phyloP scores from a whole-genome alignment of 83 land plant genomes.

The Picea mariana region DNA sequence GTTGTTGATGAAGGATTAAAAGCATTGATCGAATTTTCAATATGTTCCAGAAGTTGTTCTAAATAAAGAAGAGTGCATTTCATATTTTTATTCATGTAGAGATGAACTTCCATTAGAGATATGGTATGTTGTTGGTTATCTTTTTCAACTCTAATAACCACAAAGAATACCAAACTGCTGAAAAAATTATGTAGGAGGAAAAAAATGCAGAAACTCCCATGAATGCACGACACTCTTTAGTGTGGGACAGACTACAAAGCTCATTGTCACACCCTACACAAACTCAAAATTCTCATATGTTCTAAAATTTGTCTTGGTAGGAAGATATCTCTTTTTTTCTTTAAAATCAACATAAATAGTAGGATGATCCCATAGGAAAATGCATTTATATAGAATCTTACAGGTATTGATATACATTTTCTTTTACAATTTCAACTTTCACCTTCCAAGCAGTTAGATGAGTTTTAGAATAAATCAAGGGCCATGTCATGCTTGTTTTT shows the following conservation, averaged over 20 bases:
- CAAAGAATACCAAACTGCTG: not conserved
- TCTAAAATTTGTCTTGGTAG: not conserved
- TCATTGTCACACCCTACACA: not conserved
- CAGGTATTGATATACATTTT: slow-evolving; percentile 1
- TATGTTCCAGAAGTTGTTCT: too few relatives aligned
- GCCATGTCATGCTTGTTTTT: slow-evolving; percentile 43
- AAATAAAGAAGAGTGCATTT: too few relatives aligned
- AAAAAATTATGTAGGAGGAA: not conserved
- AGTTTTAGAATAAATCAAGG: slow-evolving; percentile 31
- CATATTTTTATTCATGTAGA: too few relatives aligned
- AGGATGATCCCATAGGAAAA: not conserved
- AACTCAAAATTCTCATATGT: not conserved
- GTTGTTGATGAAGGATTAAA: too few relatives aligned
- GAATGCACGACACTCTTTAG: slow-evolving; percentile 5
- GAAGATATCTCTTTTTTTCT: not conserved
- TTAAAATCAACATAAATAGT: slow-evolving; percentile 1
- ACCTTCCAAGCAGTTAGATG: not conserved
- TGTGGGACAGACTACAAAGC: not conserved
- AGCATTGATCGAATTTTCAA: too few relatives aligned
- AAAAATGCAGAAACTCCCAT: slow-evolving; percentile 10
- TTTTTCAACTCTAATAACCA: slow-evolving; percentile 9
- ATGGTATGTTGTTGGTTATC: too few relatives aligned
- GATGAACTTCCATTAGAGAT: too few relatives aligned
- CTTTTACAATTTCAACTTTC: not conserved
- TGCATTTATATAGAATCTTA: slow-evolving; percentile 11